Base-by-base conservation (phyloP, 192 early-diverging fungal species). In the Coemansia sp. region DNA sequence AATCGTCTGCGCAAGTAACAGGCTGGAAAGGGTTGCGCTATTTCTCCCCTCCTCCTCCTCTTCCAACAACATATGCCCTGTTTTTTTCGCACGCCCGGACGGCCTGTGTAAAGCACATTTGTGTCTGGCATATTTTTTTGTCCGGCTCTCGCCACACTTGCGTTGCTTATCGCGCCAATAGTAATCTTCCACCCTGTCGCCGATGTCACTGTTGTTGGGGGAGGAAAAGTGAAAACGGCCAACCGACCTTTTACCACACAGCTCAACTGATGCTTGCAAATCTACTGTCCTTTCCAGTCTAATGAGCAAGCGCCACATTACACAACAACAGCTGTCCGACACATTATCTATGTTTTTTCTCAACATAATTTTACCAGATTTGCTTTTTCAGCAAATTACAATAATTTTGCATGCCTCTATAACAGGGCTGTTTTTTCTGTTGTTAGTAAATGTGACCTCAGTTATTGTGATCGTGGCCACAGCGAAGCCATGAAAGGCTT, bases 401-500 rank as follows among this genome's bases (percentile, higher is more conserved):
- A 6, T 36, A 36, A 5, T 11, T 11, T 36, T 1, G 33, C 1
- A 5, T 36, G 33, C 22, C 29, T 51, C 27, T 3, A 2, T 27
- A 27, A 27, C 3, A 27, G 27, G 27, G 27, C 27, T 67, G 20
- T 20, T 54, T 20, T 27, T 67, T 63, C 8, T 2, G 29, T 55
- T 69, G 21, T 61, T 27, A 24, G 52, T 31, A 20, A 4, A 23
- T 79, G 64, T 80, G 54, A 20, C 33, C 78, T 56, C 65, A 56
- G 51, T 80, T 75, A 80, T 80, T 80, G 78, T 75, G 72, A 32
- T 72, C 78, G 59, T 68, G 52, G 56, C 72, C 66, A 80, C 64
- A 19, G 63, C 56, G 68, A 54, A 53, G 69, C 23, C 78, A 80
- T 72, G 72, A 80, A 80, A 72, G 78, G 25, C 66, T 58, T 36